Evolutionary conservation across 1,284 basidiomycete species (phyloP).

Genomic region (Ustilago esculenta): DNA sequence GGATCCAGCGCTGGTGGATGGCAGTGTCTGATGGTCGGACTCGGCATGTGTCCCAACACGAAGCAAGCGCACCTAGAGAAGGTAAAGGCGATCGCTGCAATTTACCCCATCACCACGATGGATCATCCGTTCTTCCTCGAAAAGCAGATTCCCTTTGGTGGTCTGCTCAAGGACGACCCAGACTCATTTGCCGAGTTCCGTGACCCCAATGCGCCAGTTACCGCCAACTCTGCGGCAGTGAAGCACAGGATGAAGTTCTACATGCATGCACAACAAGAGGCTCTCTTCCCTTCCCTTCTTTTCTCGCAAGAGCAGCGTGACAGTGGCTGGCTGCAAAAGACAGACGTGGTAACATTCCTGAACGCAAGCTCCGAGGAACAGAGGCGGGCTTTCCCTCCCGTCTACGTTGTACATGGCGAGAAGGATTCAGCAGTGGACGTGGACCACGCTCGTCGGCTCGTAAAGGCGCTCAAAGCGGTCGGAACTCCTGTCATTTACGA

Average conservation of each 20-base stretch:
- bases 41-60: conserved; percentile 42
- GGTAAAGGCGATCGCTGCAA: conserved; percentile 39
- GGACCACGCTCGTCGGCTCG: conserved; percentile 36
- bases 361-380: conserved; percentile 17
- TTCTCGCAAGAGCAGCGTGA: conserved; percentile 36
- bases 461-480: conserved; percentile 27
- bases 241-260: conserved; percentile 43
- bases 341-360: conserved; percentile 33
- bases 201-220: conserved; percentile 33
- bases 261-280: conserved; percentile 50
- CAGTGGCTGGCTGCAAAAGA: conserved; percentile 39
- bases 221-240: conserved; percentile 26
- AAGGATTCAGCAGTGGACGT: conserved; percentile 51
- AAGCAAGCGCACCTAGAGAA: conserved; percentile 19
- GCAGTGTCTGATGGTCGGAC: conserved; percentile 45
- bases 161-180: conserved; percentile 26
- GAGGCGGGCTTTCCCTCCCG: conserved; percentile 26
- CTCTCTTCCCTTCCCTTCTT: conserved; percentile 43
- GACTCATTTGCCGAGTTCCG: conserved; percentile 32
- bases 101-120: conserved; percentile 52
- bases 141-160: conserved; percentile 36
- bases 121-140: conserved; percentile 49
- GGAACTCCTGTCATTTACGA: conserved; percentile 33
- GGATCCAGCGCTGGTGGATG: conserved; percentile 50
- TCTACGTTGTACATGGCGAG: conserved; percentile 54